These are phyloP conservation scores for Geotrichum europaeum DNA, from an alignment of 1,139 yeast species.

Conservation along the genomic window DNA sequence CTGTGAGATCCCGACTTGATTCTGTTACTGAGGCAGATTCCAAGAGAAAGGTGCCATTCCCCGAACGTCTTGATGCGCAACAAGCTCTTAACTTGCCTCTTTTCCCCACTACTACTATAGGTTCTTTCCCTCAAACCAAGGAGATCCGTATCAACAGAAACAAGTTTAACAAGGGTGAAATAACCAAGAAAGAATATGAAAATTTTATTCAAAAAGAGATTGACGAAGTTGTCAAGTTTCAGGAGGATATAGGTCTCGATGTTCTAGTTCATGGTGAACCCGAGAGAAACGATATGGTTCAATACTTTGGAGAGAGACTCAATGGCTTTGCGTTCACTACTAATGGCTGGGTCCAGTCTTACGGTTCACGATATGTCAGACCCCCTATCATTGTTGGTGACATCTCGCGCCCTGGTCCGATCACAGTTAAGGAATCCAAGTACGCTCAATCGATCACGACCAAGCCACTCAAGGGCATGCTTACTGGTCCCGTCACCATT, in stretches of 20 bases:
- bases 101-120: conserved; percentile 99
- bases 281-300: conserved; percentile 99
- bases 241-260: conserved; percentile 96
- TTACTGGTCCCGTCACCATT: conserved; percentile 99
- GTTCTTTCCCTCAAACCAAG: conserved; percentile 99
- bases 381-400: conserved; percentile 99
- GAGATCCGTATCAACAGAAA: conserved; percentile 98
- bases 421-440: conserved; percentile 98
- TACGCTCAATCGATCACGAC: conserved; percentile 95
- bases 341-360: conserved; percentile 99
- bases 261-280: conserved; percentile 99
- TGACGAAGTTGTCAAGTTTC: conserved; percentile 93
- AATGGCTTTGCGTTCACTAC: conserved; percentile 97
- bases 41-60: conserved; percentile 82
- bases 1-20: conserved; percentile 83
- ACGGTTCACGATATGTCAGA: conserved; percentile 99
- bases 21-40: conserved; percentile 62
- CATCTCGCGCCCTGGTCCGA: conserved; percentile 95
- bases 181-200: conserved; percentile 92
- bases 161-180: conserved; percentile 94
- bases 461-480: conserved; percentile 99
- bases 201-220: conserved; percentile 94
- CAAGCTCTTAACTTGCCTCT: conserved; percentile 89
- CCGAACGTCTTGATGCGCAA: conserved; percentile 82
- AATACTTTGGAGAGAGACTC: conserved; percentile 98